A percentile compares a stretch with the other conserved stretches of the same genome.
phyloP scores from a whole-genome alignment of 2,329 filamentous ascomycete genomes.

The Trichophyton benhamiae region DNA sequence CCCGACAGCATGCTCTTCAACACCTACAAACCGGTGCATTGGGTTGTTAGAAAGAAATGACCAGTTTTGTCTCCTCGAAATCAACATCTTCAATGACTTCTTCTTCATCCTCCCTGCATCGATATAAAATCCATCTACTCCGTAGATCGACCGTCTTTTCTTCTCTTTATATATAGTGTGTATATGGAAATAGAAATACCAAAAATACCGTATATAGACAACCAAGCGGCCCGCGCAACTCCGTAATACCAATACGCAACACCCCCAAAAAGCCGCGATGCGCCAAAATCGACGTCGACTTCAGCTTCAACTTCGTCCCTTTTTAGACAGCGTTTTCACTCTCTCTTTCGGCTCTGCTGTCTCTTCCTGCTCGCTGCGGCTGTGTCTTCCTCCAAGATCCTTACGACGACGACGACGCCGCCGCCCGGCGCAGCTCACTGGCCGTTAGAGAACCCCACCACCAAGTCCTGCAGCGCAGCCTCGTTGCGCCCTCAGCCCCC shows the following conservation, averaged over 20 bases:
- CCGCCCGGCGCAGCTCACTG: neutral
- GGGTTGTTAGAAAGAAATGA: slow-evolving; percentile 64
- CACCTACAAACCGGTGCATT: slow-evolving; percentile 66
- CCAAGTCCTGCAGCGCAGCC: neutral
- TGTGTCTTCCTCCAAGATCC: neutral
- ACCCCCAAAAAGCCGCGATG: neutral
- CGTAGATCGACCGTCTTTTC: neutral
- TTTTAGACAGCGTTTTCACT: neutral
- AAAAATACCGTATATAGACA: neutral
- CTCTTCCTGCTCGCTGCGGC: neutral
- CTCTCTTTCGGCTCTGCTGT: neutral
- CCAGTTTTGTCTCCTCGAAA: neutral
- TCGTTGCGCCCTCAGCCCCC: neutral
- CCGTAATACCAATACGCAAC: neutral
- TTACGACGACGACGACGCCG: neutral
- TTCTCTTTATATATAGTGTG: too few relatives aligned
- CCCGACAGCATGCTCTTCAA: slow-evolving; percentile 73
- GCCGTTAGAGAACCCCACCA: neutral
- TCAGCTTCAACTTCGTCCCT: neutral
- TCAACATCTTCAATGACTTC: neutral
- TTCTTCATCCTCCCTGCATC: neutral
- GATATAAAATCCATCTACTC: too few relatives aligned
- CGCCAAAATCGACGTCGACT: neutral
- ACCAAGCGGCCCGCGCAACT: neutral
- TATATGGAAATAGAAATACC: neutral